Base-by-base conservation (phyloP, 2,329 filamentous ascomycete genomes). In the Ceratocystis alfenasii region DNA sequence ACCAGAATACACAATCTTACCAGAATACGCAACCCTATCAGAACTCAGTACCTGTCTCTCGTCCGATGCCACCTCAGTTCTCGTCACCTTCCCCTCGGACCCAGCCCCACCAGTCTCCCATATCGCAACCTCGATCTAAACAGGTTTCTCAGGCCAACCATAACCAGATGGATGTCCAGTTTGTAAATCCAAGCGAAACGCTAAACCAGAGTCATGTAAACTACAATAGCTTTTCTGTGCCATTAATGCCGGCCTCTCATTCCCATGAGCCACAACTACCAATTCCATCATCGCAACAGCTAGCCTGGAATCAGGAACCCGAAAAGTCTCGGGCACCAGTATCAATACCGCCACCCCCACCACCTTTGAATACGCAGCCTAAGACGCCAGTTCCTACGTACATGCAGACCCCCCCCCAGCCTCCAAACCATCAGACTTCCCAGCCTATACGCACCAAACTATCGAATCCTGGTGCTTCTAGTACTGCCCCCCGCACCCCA, bases 291-390 rank as follows among this genome's bases (percentile, higher is more conserved):
- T 7, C 22, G 53, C 55, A 59, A 59, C 55, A 59, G 15, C n/a
- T 12, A 36, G 64, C 44, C 60, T 73, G 63, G 71, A 74, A 57
- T 76, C 77, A 45, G 77, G 76, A 53, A 69, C 75, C 50, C 74
- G 75, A 65, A 74, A 76, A 59, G 75, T 77, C 20, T 74, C 76
- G 59, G 72, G 72, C 50, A 69, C 72, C 10, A 20, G 7, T 50
- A 25, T 74, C 74, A 4, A 70, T 70, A 25, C 70, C 72, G 1
- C 70, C 71, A 22, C 71, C 70, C 7, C 72, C 70, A 44, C 70
- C 72, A n/a, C 62, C 71, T 6, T 63, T 69, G 8, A 65, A 65
- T 41, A 28, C 50, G n/a, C 66, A 62, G 59, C 69, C 53, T 62
- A 70, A 50, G 46, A 61, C 65, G 45, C 61, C 65, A n/a, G 44